Percentiles rank a stretch among this genome's conserved stretches.
Conservation (phyloP, 164 flowering plant genomes). For the Berberis vulgaris region DNA sequence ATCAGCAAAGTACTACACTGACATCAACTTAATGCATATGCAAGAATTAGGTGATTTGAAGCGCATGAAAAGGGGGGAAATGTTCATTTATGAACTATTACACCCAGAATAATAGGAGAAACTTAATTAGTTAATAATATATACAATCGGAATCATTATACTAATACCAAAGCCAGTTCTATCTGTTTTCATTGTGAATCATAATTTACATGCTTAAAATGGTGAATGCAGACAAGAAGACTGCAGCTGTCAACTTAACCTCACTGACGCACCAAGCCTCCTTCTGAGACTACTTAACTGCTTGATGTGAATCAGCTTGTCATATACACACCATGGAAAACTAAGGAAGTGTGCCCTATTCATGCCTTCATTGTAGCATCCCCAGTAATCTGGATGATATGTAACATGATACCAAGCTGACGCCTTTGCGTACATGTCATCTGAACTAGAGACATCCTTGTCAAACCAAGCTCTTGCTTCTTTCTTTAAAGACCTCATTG, state of each 20-base stretch:
- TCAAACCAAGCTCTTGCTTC: slow-evolving; percentile 66
- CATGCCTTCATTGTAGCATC: slow-evolving; percentile 54
- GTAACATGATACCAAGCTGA: slow-evolving; percentile 92
- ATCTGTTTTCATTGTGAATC: too few relatives aligned
- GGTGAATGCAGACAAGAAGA: too few relatives aligned
- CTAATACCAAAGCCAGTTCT: too few relatives aligned
- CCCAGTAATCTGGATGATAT: slow-evolving; percentile 58
- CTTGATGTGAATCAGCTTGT: slow-evolving; percentile 63
- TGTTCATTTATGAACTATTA: too few relatives aligned
- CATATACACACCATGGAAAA: slow-evolving; percentile 83
- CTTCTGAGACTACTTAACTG: slow-evolving; percentile 8
- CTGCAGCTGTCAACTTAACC: background rate
- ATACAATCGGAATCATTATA: too few relatives aligned
- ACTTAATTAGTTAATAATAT: too few relatives aligned
- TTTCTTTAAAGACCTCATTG: slow-evolving; percentile 58
- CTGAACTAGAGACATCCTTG: slow-evolving; percentile 14
- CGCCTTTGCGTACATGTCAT: slow-evolving; percentile 50
- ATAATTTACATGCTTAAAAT: too few relatives aligned
- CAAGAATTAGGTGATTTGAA: too few relatives aligned
- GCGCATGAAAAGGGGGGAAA: too few relatives aligned
- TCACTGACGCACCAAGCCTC: background rate
- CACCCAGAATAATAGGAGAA: too few relatives aligned
- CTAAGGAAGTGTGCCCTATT: slow-evolving; percentile 58
- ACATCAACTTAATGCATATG: too few relatives aligned
- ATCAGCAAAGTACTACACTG: too few relatives aligned